Evolutionary conservation across 768 basidiomycete genomes (phyloP).

Genomic region (Leccinum incarnatum): DNA sequence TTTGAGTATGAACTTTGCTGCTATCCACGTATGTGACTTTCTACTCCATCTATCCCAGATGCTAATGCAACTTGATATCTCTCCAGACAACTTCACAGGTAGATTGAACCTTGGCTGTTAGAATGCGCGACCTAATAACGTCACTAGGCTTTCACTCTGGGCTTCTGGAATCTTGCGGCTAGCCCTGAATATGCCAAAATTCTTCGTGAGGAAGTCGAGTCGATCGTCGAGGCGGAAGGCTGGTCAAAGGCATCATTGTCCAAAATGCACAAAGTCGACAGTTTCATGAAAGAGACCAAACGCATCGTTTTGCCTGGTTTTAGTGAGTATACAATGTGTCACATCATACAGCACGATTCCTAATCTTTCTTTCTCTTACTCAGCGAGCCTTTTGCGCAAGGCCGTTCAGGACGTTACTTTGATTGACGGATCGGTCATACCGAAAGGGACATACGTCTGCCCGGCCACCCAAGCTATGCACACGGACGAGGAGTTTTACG

Average conservation of each 20-base stretch:
- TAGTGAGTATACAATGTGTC: background rate
- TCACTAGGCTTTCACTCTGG: background rate
- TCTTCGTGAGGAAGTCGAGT: background rate
- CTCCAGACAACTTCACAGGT: background rate
- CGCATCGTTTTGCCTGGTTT: background rate
- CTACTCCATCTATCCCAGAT: background rate
- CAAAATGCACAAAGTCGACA: background rate
- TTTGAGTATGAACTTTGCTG: conserved; percentile 22
- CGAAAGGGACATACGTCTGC: background rate
- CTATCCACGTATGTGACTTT: conserved; percentile 16
- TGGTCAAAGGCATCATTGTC: background rate
- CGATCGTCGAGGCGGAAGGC: background rate
- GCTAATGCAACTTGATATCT: no score
- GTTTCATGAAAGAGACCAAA: background rate
- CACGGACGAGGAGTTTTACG: background rate
- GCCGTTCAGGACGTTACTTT: background rate
- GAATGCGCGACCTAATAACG: background rate
- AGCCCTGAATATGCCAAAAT: background rate
- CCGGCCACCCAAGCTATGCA: background rate
- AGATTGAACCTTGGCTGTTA: background rate
- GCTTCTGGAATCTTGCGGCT: background rate
- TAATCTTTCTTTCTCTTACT: background rate
- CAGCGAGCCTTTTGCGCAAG: background rate
- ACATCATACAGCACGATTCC: background rate
- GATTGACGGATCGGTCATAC: background rate